Evolutionary conservation across 192 early-diverging fungal species (phyloP), one percentile per base, ranked within the genome.

Genomic region (Podila minutissima): DNA sequence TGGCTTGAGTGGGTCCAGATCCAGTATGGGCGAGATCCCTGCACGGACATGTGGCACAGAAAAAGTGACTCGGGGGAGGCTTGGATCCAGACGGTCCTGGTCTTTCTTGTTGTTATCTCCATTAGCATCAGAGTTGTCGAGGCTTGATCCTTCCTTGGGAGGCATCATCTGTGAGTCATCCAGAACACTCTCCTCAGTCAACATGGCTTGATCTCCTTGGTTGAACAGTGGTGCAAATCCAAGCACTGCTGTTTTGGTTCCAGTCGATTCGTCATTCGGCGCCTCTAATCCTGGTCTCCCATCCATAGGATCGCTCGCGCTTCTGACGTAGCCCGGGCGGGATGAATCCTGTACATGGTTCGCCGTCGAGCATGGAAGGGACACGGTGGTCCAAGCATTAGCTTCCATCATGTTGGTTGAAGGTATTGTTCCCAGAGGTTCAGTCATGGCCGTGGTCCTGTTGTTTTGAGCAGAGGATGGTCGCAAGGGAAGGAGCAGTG

Each of bases 191-290:
- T 66, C 63, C 15, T 66, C 63, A 37, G 20, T 28, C n/a, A 41
- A 65, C 12, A 22, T 20, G 32, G 65, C 59, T 11, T 67, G 73
- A 46, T 68, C 60, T 5, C 51, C 60, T 26, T 51, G 24, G 37
- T 59, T 64, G 58, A 57, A 51, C 33, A 68, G 13, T 9, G 73
- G 74, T 53, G 74, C 46, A 61, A 76, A 70, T 32, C 68, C 74
- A 60, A 70, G 69, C 2, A 70, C 48, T 3, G 68, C 37, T 8
- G 74, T 60, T 11, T 63, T 76, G 6, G 74, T 69, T 59, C 67
- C 61, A 61, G 59, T 67, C 22, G 57, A 49, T 32, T 15, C 49
- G 4, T 61, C 49, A 9, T 51, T 35, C 4, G 8, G 26, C 4
- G 38, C 19, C 3, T 26, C 32, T 35, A 38, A 41, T 1, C 3